Percentiles rank a stretch among this genome's conserved stretches.
These are phyloP conservation scores for Aschersonia sp. DNA, from an alignment of 2,329 filamentous ascomycete species.

Conservation along the genomic window DNA sequence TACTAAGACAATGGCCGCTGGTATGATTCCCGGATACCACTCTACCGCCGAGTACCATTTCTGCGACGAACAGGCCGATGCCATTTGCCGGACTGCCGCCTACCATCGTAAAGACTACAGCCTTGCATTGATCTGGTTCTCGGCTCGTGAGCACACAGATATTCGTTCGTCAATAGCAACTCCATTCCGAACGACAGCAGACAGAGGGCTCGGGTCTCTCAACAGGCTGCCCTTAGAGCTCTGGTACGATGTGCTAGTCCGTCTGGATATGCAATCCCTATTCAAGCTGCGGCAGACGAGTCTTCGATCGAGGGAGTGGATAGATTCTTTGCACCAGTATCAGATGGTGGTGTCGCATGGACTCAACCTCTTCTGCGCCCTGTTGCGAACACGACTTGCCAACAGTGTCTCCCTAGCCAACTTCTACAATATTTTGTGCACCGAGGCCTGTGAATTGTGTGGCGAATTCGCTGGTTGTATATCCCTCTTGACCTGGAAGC, in stretches of 20 bases:
- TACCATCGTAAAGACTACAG: constrained; percentile 15
- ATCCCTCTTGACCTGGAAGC: constrained; percentile 12
- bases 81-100: constrained; percentile 13
- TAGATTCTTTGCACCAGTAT: constrained; percentile 13
- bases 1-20: background rate
- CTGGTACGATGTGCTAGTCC: constrained; percentile 12
- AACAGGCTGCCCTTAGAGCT: constrained; percentile 17
- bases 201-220: constrained; percentile 11
- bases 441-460: constrained; percentile 12
- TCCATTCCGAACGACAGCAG: constrained; percentile 1
- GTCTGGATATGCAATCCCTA: constrained; percentile 16
- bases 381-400: constrained; percentile 14
- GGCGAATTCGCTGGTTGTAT: constrained; percentile 11
- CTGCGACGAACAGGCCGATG: constrained; percentile 7
- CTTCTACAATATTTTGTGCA: constrained; percentile 11
- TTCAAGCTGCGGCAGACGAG: constrained; percentile 16
- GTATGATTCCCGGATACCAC: background rate
- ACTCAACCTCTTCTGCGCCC: constrained; percentile 14
- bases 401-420: constrained; percentile 9
- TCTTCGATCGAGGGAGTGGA: constrained; percentile 8
- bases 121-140: constrained; percentile 17
- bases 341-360: constrained; percentile 9
- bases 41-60: background rate
- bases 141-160: constrained; percentile 11
- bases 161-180: constrained; percentile 12